Conservation (phyloP, 2,329 filamentous ascomycete genomes). For the Furcasterigmium sp. region DNA sequence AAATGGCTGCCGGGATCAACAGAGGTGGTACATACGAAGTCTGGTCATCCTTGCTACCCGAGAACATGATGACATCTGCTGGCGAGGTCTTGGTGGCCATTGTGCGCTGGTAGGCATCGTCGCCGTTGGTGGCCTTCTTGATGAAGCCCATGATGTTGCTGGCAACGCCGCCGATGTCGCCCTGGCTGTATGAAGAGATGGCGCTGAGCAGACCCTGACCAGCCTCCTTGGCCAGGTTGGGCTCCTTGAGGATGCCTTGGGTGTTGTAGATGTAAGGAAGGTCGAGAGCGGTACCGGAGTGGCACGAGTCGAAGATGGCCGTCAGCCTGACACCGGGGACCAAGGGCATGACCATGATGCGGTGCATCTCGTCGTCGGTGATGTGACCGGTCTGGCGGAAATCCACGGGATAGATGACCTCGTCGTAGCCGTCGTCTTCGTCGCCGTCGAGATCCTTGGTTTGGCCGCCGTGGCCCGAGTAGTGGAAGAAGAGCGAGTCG, state of each 20-base stretch:
- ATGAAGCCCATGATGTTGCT: conserved; percentile 76
- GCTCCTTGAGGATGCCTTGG: conserved; percentile 75
- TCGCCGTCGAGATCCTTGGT: conserved; percentile 69
- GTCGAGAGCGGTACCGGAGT: conserved; percentile 73
- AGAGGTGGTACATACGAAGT: conserved; percentile 58
- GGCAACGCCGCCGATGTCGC: conserved; percentile 78
- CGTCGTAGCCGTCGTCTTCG: conserved; percentile 72
- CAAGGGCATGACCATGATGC: conserved; percentile 70
- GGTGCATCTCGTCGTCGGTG: conserved; percentile 74
- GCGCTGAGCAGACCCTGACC: conserved; percentile 67
- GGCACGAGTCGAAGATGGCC: conserved; percentile 77
- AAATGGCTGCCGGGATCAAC: too few relatives aligned
- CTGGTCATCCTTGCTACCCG: conserved; percentile 91
- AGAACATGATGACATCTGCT: conserved; percentile 97
- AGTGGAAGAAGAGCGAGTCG: conserved; percentile 73
- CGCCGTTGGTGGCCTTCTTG: conserved; percentile 73
- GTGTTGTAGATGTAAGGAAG: conserved; percentile 78
- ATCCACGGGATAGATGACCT: conserved; percentile 76
- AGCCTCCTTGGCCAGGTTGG: conserved; percentile 75
- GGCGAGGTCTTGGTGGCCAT: conserved; percentile 86
- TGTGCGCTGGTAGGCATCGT: conserved; percentile 73
- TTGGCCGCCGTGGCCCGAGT: conserved; percentile 73
- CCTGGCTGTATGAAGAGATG: conserved; percentile 73
- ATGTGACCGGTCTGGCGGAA: conserved; percentile 66
- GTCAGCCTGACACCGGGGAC: conserved; percentile 79